phyloP scores from a whole-genome alignment of 2,329 filamentous ascomycete genomes.

The Epichloe sylvatica region DNA sequence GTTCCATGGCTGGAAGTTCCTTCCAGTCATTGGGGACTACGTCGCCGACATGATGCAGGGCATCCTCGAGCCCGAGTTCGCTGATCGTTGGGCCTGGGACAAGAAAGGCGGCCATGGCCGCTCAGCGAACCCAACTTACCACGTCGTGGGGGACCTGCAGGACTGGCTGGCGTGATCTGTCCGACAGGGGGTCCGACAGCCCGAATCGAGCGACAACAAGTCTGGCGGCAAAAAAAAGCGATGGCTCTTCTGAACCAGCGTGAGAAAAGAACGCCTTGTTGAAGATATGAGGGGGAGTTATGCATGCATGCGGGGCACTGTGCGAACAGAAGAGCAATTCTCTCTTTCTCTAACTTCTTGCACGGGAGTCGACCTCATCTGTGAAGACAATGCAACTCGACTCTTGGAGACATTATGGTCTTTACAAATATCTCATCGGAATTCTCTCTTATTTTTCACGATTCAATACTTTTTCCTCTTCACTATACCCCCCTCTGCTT shows the following conservation, averaged over 20 bases:
- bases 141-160: slow-evolving; percentile 27
- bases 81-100: slow-evolving; percentile 33
- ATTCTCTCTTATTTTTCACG: no score
- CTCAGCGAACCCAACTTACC: slow-evolving; percentile 29
- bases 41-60: slow-evolving; percentile 34
- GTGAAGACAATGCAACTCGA: not conserved
- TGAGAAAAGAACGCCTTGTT: not conserved
- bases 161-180: slow-evolving; percentile 20
- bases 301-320: not conserved
- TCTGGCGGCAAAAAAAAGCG: no score
- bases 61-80: slow-evolving; percentile 23
- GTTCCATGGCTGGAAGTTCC: slow-evolving; percentile 52
- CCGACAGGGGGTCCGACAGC: no score
- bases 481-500: no score
- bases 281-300: not conserved
- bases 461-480: no score
- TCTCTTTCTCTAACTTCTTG: not conserved
- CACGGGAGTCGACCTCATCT: not conserved
- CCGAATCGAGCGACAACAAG: not conserved
- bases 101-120: slow-evolving; percentile 26
- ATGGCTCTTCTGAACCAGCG: no score
- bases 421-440: no score
- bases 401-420: no score
- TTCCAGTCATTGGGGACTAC: slow-evolving; percentile 49
- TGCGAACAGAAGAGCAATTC: not conserved